phyloP scores from a whole-genome alignment of 1,284 basidiomycete genomes.

The Lentinula novae-zelandiae region DNA sequence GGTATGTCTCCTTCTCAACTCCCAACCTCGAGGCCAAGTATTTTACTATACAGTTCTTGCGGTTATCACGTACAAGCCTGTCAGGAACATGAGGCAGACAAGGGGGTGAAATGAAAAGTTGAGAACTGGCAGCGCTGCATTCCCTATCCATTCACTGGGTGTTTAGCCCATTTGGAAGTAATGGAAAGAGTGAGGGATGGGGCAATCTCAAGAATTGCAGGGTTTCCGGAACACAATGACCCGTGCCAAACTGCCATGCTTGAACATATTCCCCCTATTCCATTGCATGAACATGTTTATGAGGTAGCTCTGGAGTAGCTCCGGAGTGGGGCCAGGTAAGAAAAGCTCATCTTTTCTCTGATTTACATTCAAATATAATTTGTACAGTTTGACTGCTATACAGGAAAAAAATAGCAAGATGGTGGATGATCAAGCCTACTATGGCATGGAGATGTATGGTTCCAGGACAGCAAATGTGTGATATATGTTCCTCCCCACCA shows the following conservation, averaged over 20 bases:
- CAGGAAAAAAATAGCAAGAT: conserved; percentile 2
- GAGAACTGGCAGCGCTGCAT: not conserved
- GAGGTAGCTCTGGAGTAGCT: conserved; percentile 25
- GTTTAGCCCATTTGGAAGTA: conserved; percentile 31
- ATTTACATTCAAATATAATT: not conserved
- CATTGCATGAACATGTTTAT: conserved; percentile 28
- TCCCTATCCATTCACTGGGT: conserved; percentile 27
- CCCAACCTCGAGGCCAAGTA: not conserved
- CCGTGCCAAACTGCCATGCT: conserved; percentile 19
- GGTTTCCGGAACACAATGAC: conserved; percentile 23
- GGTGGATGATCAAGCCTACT: not conserved
- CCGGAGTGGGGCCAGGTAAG: conserved; percentile 19
- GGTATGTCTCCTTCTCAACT: not conserved
- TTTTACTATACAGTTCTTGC: not conserved
- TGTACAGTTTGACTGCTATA: not conserved
- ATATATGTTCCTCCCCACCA: not conserved
- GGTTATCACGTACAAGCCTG: not conserved
- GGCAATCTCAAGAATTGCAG: conserved; percentile 18
- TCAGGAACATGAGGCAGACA: not conserved
- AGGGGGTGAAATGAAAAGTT: too few relatives aligned
- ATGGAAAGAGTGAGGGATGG: conserved; percentile 13
- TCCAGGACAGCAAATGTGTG: not conserved
- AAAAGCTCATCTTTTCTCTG: too few relatives aligned
- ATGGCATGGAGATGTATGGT: not conserved
- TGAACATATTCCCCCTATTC: conserved; percentile 22